Percentiles rank a stretch among this genome's conserved stretches.
Conservation (phyloP, 148 eudicot genomes). For the Cornus controversa region DNA sequence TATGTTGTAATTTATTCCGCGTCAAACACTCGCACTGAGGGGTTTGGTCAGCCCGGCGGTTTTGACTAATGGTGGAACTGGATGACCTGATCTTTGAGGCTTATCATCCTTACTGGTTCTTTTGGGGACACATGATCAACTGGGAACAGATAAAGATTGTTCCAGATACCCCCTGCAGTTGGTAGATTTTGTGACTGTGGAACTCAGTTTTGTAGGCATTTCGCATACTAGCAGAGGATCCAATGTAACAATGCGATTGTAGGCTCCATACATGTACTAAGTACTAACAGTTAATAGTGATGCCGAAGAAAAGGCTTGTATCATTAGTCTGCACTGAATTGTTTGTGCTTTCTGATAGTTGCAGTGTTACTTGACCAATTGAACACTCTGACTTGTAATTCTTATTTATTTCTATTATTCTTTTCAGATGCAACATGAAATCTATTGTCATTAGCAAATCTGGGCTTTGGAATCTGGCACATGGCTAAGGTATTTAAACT, state of each 20-base stretch:
- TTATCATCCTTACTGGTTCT: neutral
- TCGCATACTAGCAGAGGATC: neutral
- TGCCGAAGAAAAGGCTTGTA: neutral
- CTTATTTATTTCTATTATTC: neutral
- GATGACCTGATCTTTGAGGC: conserved; percentile 8
- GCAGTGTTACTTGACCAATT: neutral
- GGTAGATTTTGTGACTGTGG: neutral
- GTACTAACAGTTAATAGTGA: neutral
- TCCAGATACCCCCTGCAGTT: neutral
- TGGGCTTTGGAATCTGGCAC: neutral
- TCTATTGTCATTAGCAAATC: neutral
- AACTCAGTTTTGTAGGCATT: neutral
- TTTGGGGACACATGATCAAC: neutral
- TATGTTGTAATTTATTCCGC: conserved; percentile 25
- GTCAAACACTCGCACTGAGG: neutral
- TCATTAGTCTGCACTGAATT: neutral
- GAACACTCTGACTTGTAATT: neutral
- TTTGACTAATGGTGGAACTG: neutral
- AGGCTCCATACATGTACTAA: neutral
- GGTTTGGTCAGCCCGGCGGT: conserved; percentile 21
- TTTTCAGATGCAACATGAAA: neutral
- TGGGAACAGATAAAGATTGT: neutral
- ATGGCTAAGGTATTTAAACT: neutral
- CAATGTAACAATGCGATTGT: neutral
- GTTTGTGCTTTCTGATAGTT: neutral